Base-by-base conservation (phyloP, 352 stramenopile species). In the Halophytophthora polymorphica region DNA sequence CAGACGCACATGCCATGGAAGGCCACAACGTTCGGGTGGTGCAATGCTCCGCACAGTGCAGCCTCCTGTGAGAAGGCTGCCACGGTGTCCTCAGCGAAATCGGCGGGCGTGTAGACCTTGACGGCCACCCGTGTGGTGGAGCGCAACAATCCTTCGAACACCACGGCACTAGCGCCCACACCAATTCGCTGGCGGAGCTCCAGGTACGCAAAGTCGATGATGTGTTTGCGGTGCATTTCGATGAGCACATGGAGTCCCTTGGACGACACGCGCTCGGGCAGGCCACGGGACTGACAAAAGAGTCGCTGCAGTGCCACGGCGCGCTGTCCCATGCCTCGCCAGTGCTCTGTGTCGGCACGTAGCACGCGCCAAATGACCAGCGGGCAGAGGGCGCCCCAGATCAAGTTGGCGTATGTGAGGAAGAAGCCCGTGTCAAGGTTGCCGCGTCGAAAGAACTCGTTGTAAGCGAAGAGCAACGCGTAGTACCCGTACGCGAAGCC, bases 151-250 rank as follows among this genome's bases (percentile, higher is more conserved):
- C 74, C 69, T 6, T 77, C 71, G 58, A 82, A 86, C 11, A 87
- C 73, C 0, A 71, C 56, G 10, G 59, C 72, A 37, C 68, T 84
- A 6, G 68, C 69, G 0, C 73, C 73, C 6, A 72, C 53, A n/a
- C 73, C 76, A 29, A 87, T 84, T 2, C 61, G 58, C 19, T 78
- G 48, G 35, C 74, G 73, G 37, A 88, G 35, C 44, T 86, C 58
- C 18, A 88, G 47, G 11, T 81, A 81, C 4, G 76, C 76, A 47
- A 87, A 87, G 49, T 87, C 76, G 35, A 87, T 84, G 50, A 87
- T 80, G 55, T 78, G 77, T 56, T 86, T 86, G 49, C 76, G 73
- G 42, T 87, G 73, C 75, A 86, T 86, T 48, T 86, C 72, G 34
- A 86, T 84, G 45, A 86, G 61, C 34, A 87, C 66, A 31, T 87